Evolutionary conservation across 495 filamentous ascomycete species (phyloP), one percentile per base, ranked within the genome.

Genomic region (Aspergillus steynii): DNA sequence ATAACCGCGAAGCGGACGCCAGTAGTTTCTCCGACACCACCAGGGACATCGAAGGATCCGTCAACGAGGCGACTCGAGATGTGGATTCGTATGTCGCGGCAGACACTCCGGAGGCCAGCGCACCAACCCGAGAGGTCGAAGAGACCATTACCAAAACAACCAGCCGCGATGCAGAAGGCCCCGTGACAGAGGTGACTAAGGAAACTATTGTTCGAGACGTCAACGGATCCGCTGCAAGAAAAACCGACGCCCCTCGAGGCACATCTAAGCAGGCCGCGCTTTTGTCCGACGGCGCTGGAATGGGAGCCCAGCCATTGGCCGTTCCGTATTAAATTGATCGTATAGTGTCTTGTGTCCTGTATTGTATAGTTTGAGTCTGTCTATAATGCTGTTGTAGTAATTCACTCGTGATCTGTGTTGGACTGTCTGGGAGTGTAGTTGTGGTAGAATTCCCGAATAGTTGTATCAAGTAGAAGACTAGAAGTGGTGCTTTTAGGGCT

Each of bases 251-350:
- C 3, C 37, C 37, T 42, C 37, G 37, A 12, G 37, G 37, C 37
- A 42, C 7, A 10, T 42, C 37, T 12, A 42, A 42, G 37, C 37
- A 42, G 37, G 37, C 37, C 14, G 37, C 9, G 12, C 37, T 42
- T 4, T 10, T 42, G 37, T 10, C 37, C 1, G 37, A 42, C 7
- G 37, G 37, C 7, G 1, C 9, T 37, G 34, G 34, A 7, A 8
- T 37, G 5, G 34, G 5, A 37, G 6, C 37, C 29, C 50, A 49
- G 51, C 12, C 59, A 14, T 27, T 61, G 5, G 59, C 31, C 15
- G 59, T 61, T 15, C 59, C 59, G 15, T 61, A 61, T 55, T 61
- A 28, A 50, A 20, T 50, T 53, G 37, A 14, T 54, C 15, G 51
- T 53, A n/a, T 14, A 31, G 14, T 42, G 37, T 42, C 37, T 14